These are phyloP conservation scores for Pinus tabuliformis DNA, from an alignment of 75 land plant species.

Conservation along the genomic window DNA sequence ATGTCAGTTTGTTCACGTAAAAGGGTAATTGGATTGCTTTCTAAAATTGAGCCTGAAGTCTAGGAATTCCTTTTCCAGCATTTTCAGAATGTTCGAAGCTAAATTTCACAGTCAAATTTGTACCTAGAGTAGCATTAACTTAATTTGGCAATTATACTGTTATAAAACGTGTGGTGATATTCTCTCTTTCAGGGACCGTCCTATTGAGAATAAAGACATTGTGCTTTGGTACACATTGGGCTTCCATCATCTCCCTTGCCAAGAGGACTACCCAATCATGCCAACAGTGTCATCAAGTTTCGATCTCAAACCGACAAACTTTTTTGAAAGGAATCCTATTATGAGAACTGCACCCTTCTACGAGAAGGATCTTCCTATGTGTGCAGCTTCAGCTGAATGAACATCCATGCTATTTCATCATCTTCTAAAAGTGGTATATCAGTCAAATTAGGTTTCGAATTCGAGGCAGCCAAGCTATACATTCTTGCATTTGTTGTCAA, in stretches of 20 bases:
- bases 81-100: not conserved
- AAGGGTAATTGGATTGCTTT: not conserved
- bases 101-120: not conserved
- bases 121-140: not conserved
- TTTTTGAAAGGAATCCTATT: slow-evolving; percentile 84
- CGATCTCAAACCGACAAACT: slow-evolving; percentile 76
- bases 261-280: slow-evolving; percentile 84
- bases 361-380: slow-evolving; percentile 53
- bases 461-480: too few relatives aligned
- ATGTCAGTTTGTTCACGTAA: not conserved
- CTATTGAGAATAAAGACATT: slow-evolving; percentile 77
- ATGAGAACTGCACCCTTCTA: slow-evolving; percentile 41
- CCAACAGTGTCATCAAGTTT: slow-evolving; percentile 70
- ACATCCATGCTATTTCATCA: too few relatives aligned
- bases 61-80: not conserved
- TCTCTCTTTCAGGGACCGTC: slow-evolving; percentile 55
- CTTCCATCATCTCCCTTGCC: slow-evolving; percentile 83
- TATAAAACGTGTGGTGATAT: slow-evolving; percentile 1
- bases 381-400: slow-evolving; percentile 15
- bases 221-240: slow-evolving; percentile 78
- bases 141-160: not conserved
- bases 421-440: too few relatives aligned
- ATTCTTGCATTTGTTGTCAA: too few relatives aligned
- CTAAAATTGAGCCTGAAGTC: not conserved
- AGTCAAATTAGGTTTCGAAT: too few relatives aligned